Evolutionary conservation across 306 rosid genomes (phyloP).

Genomic region (Pyrus betulifolia): DNA sequence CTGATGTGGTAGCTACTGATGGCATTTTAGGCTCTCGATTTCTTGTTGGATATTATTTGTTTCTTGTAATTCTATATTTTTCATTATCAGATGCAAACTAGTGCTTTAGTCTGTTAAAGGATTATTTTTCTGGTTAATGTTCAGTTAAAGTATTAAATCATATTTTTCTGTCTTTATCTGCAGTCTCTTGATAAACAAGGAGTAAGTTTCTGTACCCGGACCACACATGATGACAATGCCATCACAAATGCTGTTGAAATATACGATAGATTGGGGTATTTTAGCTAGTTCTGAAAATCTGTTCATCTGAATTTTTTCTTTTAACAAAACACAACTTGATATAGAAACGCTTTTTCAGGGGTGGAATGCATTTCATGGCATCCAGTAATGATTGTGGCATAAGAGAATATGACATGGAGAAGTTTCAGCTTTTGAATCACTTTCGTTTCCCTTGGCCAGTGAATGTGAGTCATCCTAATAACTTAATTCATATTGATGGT

Average conservation of each 20-base stretch:
- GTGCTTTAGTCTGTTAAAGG: neutral
- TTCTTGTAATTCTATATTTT: neutral
- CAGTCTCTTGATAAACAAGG: constrained; percentile 73
- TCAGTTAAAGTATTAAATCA: neutral
- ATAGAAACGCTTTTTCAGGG: constrained; percentile 40
- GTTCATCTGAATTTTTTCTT: neutral
- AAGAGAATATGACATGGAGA: constrained; percentile 73
- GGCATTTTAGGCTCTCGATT: neutral
- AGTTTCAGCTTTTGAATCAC: constrained; percentile 70
- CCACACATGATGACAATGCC: constrained; percentile 76
- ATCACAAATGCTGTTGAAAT: constrained; percentile 80
- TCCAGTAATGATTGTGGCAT: constrained; percentile 72
- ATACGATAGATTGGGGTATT: constrained; percentile 66
- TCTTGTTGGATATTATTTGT: neutral
- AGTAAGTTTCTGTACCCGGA: constrained; percentile 71
- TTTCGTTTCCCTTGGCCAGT: constrained; percentile 81
- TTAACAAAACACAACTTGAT: constrained; percentile 15
- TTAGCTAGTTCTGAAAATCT: constrained; percentile 1
- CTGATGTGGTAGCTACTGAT: neutral
- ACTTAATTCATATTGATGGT: neutral
- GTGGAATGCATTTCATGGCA: constrained; percentile 71
- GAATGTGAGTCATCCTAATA: constrained; percentile 51
- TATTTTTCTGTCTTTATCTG: constrained; percentile 18
- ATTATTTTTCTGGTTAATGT: too few species aligned
- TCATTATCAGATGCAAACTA: neutral